Conservation (phyloP, 2,329 filamentous ascomycete genomes). For the Pyrenochaeta sp. region DNA sequence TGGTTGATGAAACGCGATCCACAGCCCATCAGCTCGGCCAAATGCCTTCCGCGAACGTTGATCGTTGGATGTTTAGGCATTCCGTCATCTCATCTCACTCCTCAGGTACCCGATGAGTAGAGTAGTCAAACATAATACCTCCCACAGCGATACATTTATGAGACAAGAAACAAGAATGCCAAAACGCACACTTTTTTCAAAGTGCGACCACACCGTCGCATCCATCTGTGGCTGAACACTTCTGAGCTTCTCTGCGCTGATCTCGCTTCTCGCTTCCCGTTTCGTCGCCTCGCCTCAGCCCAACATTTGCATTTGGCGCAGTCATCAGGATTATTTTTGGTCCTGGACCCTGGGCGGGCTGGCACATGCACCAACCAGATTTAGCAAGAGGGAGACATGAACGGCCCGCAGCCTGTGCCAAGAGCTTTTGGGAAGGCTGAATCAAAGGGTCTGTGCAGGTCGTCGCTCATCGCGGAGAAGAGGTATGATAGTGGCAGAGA, state of each 20-base stretch:
- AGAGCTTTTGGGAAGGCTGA: conserved; percentile 4
- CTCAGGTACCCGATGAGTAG: background rate
- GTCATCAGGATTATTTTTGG: conserved; percentile 1
- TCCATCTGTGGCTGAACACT: background rate
- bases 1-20: background rate
- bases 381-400: conserved; percentile 1
- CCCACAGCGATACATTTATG: background rate
- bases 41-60: background rate
- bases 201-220: background rate
- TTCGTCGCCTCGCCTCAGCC: background rate
- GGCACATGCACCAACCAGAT: background rate
- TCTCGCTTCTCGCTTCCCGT: background rate
- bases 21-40: conserved; percentile 1
- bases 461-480: background rate
- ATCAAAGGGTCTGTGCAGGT: background rate
- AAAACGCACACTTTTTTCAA: background rate
- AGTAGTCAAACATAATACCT: background rate
- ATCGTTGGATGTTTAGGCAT: background rate
- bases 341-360: background rate
- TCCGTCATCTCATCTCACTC: background rate
- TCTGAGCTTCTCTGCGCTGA: background rate
- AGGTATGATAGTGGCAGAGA: background rate
- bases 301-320: background rate
- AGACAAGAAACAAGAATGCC: background rate
- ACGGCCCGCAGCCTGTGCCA: conserved; percentile 7